Percentiles rank a stretch among this genome's conserved stretches.
Conservation (phyloP, 345 rosid species). For the Murraya paniculata region DNA sequence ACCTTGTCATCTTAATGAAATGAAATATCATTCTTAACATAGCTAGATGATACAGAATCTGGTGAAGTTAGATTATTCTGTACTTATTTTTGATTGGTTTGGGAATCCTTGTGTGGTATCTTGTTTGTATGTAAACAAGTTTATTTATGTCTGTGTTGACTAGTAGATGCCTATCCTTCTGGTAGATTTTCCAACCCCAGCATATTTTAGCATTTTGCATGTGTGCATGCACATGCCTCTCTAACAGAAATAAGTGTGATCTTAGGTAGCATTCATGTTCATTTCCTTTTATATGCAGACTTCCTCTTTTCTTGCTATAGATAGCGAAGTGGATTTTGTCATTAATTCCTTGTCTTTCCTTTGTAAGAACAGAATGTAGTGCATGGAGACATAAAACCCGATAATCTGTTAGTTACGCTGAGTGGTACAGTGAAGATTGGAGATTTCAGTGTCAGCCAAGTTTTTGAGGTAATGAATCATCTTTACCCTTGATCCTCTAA, state of each 20-base stretch:
- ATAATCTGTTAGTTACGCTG: constrained; percentile 79
- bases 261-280: not conserved
- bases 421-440: constrained; percentile 86
- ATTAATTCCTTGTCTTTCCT: constrained; percentile 4
- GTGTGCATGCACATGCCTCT: not conserved
- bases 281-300: not conserved
- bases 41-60: not conserved
- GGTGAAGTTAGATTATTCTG: not conserved
- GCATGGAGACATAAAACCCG: constrained; percentile 99
- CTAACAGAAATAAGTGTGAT: not conserved
- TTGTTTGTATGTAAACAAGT: not conserved
- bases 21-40: not conserved
- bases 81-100: not conserved
- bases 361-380: constrained; percentile 63
- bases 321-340: not conserved
- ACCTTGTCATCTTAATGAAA: not conserved
- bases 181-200: not conserved
- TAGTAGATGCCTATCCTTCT: not conserved
- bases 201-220: not conserved
- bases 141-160: not conserved
- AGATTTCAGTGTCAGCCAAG: constrained; percentile 98
- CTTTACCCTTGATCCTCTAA: not conserved
- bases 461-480: constrained; percentile 68
- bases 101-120: not conserved
- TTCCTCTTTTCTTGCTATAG: not conserved